Base-by-base conservation (phyloP, 495 filamentous ascomycete species). In the Diplogelasinospora grovesii region DNA sequence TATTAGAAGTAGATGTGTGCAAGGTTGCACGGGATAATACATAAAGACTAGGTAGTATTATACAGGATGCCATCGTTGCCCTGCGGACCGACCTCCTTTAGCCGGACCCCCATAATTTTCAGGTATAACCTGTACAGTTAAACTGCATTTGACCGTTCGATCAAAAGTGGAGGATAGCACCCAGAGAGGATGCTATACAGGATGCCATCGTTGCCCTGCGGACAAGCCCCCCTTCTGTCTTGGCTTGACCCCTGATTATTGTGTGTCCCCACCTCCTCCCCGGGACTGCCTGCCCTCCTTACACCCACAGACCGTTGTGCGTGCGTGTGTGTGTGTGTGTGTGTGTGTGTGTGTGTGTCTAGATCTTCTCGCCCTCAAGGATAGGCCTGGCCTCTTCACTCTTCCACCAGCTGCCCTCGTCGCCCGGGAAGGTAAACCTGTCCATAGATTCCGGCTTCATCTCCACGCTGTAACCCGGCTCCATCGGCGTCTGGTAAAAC, bases 401-500 rank as follows among this genome's bases (percentile, higher is more conserved):
- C 60, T 61, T 77, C 89, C 89, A 95, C 81, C 86, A 95, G 53
- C 85, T 83, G 50, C 77, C 76, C 3, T 85, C 85, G 36, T 77
- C 77, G 20, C 86, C 86, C 3, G 85, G 85, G 64, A 75, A 95
- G 22, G 71, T 66, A 61, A 71, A 95, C 42, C 61, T 60, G 39
- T 85, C 84, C 85, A 94, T 89, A 54, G 86, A 92, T 51, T 81
- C 83, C 22, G 77, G 58, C 77, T 83, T 88, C 89, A 95, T 95
- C 77, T 95, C 85, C 0, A 92, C 88, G 53, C 81, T 86, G 61
- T 95, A 94, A 0, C 89, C 89, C 0, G 87, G 74, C 54, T 85
- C 78, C 51, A 62, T 80, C 0, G 89, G 89, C 1, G 89, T 95
- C 43, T 79, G 82, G 64, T 92, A 92, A 60, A 86, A 93, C 2